Conservation (phyloP, 768 basidiomycete genomes). For the Sutorius australiensis region DNA sequence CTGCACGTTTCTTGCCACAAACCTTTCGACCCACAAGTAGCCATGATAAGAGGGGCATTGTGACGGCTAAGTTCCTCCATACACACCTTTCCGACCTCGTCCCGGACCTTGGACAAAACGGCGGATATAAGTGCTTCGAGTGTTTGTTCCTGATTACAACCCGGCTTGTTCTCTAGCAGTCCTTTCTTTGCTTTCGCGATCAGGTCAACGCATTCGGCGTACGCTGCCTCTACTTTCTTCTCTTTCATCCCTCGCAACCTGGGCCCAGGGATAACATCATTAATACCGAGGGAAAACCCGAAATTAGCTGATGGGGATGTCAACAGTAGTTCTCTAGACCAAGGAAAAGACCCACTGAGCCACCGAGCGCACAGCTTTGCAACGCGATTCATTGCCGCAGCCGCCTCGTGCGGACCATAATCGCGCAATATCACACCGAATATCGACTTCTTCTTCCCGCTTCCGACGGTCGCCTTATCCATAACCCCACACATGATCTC, state of each 20-base stretch:
- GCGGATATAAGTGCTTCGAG: slow-evolving; percentile 95
- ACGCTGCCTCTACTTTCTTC: slow-evolving; percentile 80
- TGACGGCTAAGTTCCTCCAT: slow-evolving; percentile 97
- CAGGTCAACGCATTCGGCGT: slow-evolving; percentile 78
- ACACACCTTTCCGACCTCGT: slow-evolving; percentile 94
- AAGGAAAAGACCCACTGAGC: slow-evolving; percentile 55
- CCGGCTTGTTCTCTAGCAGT: slow-evolving; percentile 93
- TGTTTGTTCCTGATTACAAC: slow-evolving; percentile 95
- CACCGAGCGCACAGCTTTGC: slow-evolving; percentile 96
- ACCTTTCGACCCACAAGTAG: slow-evolving; percentile 99
- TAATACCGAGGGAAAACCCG: slow-evolving; percentile 97
- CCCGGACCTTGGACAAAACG: slow-evolving; percentile 91
- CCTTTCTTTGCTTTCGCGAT: slow-evolving; percentile 91
- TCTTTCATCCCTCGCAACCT: slow-evolving; percentile 80
- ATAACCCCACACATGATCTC: slow-evolving; percentile 99
- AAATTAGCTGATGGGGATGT: slow-evolving; percentile 72
- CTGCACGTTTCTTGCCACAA: slow-evolving; percentile 8
- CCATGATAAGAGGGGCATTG: slow-evolving; percentile 98
- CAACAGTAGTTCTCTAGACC: not conserved
- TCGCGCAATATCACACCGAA: slow-evolving; percentile 97
- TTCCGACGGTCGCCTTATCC: slow-evolving; percentile 97
- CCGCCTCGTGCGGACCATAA: slow-evolving; percentile 93
- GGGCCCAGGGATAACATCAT: slow-evolving; percentile 95
- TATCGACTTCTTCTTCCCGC: slow-evolving; percentile 98
- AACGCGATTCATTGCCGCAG: slow-evolving; percentile 90